Evolutionary conservation across 352 stramenopile genomes (phyloP).

Genomic region (Globisporangium cylindrosporum): DNA sequence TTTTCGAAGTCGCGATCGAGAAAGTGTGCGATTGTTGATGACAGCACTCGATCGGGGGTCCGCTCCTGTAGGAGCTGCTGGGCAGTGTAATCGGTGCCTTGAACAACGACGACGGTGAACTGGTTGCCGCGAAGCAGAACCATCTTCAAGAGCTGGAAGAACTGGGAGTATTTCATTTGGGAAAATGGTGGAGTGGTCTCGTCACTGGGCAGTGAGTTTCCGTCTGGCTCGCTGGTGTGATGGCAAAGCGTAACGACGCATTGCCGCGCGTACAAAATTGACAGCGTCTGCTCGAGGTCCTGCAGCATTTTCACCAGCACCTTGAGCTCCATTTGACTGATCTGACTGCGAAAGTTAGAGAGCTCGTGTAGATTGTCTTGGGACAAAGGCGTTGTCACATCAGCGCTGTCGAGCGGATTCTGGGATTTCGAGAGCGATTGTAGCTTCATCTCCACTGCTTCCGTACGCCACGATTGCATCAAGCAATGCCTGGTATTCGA

Average conservation of each 20-base stretch:
- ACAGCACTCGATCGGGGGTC: constrained; percentile 10
- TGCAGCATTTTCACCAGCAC: constrained; percentile 6
- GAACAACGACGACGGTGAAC: constrained; percentile 20
- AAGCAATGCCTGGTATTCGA: constrained; percentile 48
- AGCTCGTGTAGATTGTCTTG: neutral
- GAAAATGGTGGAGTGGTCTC: neutral
- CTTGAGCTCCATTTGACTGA: constrained; percentile 13
- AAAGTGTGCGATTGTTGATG: neutral
- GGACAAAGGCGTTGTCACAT: neutral
- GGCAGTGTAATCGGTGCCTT: neutral
- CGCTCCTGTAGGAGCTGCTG: constrained; percentile 8
- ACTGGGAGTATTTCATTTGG: constrained; percentile 12
- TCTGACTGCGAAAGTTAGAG: neutral
- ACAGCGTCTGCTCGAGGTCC: constrained; percentile 12
- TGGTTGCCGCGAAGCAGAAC: constrained; percentile 53
- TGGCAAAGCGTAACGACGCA: constrained; percentile 8
- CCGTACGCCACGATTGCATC: constrained; percentile 27
- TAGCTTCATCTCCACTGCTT: constrained; percentile 31
- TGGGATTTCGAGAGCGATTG: neutral
- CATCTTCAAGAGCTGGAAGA: constrained; percentile 48
- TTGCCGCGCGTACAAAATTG: constrained; percentile 11
- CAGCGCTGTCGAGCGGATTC: neutral
- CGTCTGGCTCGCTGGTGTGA: neutral
- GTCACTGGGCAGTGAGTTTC: neutral
- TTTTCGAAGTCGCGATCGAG: constrained; percentile 5